Conservation (phyloP, 306 rosid genomes). For the Dryas octopetala region DNA sequence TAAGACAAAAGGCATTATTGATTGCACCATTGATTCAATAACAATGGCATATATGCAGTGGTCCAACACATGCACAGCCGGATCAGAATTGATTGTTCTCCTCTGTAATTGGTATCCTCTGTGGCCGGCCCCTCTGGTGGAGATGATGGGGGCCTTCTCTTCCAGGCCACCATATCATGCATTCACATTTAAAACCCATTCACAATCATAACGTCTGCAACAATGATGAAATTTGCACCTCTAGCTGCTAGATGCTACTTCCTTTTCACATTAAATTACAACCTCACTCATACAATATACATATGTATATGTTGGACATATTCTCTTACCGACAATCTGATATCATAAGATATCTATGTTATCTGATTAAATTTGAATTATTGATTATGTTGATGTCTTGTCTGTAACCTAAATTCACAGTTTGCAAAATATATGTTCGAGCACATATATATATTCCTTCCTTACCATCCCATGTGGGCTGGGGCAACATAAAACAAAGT, state of each 20-base stretch:
- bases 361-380: too few relatives aligned
- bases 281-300: not conserved
- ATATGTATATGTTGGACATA: too few relatives aligned
- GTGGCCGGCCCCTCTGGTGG: not conserved
- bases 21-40: not conserved
- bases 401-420: too few relatives aligned
- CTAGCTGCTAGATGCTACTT: too few relatives aligned
- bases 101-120: not conserved
- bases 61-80: conserved; percentile 8
- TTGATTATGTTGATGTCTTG: too few relatives aligned
- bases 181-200: conserved; percentile 1
- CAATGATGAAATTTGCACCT: not conserved
- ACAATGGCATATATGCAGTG: conserved; percentile 15
- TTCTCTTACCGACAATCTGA: too few relatives aligned
- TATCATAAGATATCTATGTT: too few relatives aligned
- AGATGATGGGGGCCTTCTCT: not conserved
- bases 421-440: too few relatives aligned
- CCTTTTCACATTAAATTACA: not conserved
- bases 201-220: not conserved
- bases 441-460: not conserved
- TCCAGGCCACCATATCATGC: conserved; percentile 12
- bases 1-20: not conserved
- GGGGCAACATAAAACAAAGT: not conserved
- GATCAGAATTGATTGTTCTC: conserved; percentile 24
- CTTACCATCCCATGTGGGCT: conserved; percentile 15